Percentiles rank a stretch among this genome's conserved stretches.
phyloP scores from a whole-genome alignment of 1,139 yeast species.

The Sugiyamaella xylanicola region DNA sequence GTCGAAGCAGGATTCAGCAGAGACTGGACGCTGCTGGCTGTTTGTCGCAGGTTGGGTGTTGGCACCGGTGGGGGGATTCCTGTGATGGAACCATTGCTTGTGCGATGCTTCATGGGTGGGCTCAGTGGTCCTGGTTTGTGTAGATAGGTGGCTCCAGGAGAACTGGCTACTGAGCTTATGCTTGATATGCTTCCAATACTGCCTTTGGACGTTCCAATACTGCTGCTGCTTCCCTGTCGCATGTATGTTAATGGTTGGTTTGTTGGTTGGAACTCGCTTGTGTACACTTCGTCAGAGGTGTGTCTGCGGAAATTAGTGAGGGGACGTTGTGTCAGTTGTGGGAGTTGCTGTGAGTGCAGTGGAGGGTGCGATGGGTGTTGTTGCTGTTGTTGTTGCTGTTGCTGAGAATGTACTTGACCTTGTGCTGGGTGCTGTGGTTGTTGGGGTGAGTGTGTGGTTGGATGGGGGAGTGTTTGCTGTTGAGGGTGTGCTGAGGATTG shows the following conservation, averaged over 20 bases:
- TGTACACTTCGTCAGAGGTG: conserved; percentile 34
- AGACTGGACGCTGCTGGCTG: conserved; percentile 30
- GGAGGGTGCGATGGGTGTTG: background rate
- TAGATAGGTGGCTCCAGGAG: conserved; percentile 12
- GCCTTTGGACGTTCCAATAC: conserved; percentile 15
- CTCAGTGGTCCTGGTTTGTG: conserved; percentile 9
- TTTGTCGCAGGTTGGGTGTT: conserved; percentile 18
- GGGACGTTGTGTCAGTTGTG: background rate
- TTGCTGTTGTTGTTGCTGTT: background rate
- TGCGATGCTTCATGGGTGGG: conserved; percentile 14
- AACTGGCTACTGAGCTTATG: conserved; percentile 17
- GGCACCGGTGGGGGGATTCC: conserved; percentile 6
- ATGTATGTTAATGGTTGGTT: conserved; percentile 1
- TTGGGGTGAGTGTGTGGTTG: background rate
- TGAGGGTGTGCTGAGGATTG: conserved; percentile 1
- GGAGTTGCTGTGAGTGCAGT: conserved; percentile 3
- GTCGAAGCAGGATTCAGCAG: conserved; percentile 31
- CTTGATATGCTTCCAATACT: conserved; percentile 18
- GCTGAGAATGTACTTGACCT: no score
- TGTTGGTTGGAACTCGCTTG: conserved; percentile 1
- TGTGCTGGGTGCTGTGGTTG: background rate
- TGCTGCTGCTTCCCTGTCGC: conserved; percentile 20
- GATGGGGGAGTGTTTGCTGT: background rate
- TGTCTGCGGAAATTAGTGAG: conserved; percentile 30
- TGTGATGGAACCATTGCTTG: conserved; percentile 8